A percentile compares a stretch with the other conserved stretches of the same genome.
phyloP scores from a whole-genome alignment of 2,329 filamentous ascomycete species.

The Epichloe glyceriae region DNA sequence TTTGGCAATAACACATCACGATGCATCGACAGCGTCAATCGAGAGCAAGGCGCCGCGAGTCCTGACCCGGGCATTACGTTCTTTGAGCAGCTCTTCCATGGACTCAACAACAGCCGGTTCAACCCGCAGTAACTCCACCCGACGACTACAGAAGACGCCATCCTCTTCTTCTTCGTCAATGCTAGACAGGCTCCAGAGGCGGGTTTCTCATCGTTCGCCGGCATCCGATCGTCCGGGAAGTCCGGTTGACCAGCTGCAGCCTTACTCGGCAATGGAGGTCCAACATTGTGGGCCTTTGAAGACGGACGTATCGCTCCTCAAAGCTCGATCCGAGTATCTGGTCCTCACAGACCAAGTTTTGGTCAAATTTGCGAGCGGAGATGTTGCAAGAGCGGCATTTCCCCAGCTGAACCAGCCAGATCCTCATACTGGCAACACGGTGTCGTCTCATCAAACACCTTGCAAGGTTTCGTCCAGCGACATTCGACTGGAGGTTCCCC shows the following conservation, averaged over 20 bases:
- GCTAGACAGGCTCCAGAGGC: slow-evolving; percentile 28
- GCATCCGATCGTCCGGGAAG: slow-evolving; percentile 17
- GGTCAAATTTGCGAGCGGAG: slow-evolving; percentile 34
- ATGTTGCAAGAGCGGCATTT: slow-evolving; percentile 35
- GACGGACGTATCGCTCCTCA: slow-evolving; percentile 34
- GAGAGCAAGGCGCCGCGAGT: slow-evolving; percentile 23
- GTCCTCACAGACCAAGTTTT: slow-evolving; percentile 38
- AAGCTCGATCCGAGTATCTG: slow-evolving; percentile 35
- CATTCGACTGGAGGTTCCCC: slow-evolving; percentile 32
- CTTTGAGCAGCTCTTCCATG: slow-evolving; percentile 27
- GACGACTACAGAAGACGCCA: slow-evolving; percentile 25
- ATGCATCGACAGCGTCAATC: slow-evolving; percentile 9
- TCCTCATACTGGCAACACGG: slow-evolving; percentile 10
- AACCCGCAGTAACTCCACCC: slow-evolving; percentile 18
- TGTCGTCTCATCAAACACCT: slow-evolving; percentile 12
- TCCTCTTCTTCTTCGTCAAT: slow-evolving; percentile 27
- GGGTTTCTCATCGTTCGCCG: slow-evolving; percentile 25
- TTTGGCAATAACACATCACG: slow-evolving; percentile 10
- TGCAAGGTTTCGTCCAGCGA: slow-evolving; percentile 22
- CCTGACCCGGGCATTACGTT: slow-evolving; percentile 25
- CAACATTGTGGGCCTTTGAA: slow-evolving; percentile 35
- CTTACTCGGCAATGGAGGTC: slow-evolving; percentile 26
- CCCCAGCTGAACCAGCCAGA: slow-evolving; percentile 26
- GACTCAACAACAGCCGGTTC: slow-evolving; percentile 23
- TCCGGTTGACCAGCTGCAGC: slow-evolving; percentile 17